These are phyloP conservation scores for Wallacemonas sp. DNA, from an alignment of 208 protist species.

Conservation along the genomic window DNA sequence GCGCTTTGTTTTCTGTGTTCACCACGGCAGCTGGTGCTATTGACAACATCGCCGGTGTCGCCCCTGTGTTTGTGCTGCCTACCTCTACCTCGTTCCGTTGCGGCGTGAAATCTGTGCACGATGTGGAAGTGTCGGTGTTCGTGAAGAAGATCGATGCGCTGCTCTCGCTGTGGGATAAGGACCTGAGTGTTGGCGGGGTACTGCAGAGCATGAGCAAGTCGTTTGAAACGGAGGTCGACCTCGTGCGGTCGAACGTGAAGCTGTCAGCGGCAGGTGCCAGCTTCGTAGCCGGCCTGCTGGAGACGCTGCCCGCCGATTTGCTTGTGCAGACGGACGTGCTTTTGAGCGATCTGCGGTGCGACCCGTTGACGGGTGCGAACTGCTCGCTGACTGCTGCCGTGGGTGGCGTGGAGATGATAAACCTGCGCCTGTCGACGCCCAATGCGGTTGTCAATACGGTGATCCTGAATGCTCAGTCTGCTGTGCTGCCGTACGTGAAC, in stretches of 20 bases:
- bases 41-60: neutral
- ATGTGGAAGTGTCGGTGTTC: neutral
- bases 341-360: constrained; percentile 5
- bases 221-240: neutral
- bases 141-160: neutral
- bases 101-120: neutral
- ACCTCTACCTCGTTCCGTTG: neutral
- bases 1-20: neutral
- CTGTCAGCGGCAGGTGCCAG: neutral
- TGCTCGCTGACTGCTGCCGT: neutral
- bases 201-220: neutral
- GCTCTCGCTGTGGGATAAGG: neutral
- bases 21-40: neutral
- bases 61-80: neutral
- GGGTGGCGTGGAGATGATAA: neutral
- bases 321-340: neutral
- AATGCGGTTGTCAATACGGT: neutral
- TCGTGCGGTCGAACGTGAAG: neutral
- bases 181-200: neutral
- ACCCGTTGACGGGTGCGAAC: constrained; percentile 1
- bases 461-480: neutral
- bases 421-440: neutral
- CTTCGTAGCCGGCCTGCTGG: neutral
- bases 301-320: neutral
- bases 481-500: neutral